phyloP scores from a whole-genome alignment of 371 early-diverging fungal species.

The Zancudomyces culisetae region DNA sequence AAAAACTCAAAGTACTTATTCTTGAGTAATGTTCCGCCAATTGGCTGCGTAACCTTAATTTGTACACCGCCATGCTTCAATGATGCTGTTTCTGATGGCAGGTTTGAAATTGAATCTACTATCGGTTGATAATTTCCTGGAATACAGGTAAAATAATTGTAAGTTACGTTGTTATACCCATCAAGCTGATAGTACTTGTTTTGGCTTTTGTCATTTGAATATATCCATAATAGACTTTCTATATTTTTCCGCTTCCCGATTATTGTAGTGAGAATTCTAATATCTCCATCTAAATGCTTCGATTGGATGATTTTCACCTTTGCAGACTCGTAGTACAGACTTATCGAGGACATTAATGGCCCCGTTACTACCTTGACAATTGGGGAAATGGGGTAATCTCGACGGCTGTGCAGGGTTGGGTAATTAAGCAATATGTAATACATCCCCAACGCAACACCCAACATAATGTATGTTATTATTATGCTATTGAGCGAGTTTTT shows the following conservation, averaged over 20 bases:
- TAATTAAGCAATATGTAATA: not conserved
- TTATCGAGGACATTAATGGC: not conserved
- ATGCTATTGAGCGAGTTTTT: not conserved
- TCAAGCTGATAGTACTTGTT: slow-evolving; percentile 6
- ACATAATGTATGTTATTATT: not conserved
- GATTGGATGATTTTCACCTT: not conserved
- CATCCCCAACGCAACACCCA: not conserved
- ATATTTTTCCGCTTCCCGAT: not conserved
- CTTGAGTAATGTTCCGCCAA: slow-evolving; percentile 12
- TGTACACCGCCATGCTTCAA: not conserved
- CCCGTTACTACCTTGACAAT: not conserved
- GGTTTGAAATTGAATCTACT: slow-evolving; percentile 7
- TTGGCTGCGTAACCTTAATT: slow-evolving; percentile 10
- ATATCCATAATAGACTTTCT: slow-evolving; percentile 4
- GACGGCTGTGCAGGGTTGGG: not conserved
- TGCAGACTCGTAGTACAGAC: not conserved
- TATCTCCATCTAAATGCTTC: no score
- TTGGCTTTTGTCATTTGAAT: no score
- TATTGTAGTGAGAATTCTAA: no score
- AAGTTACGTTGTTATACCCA: not conserved
- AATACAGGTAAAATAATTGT: slow-evolving; percentile 13
- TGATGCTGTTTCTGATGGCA: no score
- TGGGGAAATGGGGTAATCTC: not conserved
- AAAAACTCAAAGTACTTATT: slow-evolving; percentile 9
- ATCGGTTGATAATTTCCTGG: slow-evolving; percentile 19